Base-by-base conservation (phyloP, 805 yeast species). In the Pichia nanzhaoensis region DNA sequence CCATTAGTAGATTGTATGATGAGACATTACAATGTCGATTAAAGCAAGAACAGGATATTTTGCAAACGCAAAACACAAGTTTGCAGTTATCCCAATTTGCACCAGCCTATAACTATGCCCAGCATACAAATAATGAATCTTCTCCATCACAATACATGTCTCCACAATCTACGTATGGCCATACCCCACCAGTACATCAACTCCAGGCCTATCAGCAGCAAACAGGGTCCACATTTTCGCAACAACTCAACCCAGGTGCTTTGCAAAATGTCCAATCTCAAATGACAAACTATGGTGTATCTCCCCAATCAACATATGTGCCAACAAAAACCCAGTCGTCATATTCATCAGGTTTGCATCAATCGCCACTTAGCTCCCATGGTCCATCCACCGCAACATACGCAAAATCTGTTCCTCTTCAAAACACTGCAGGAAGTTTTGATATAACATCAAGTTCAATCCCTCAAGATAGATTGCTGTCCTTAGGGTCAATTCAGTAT, bases 1-100 rank as follows among this genome's bases (percentile, higher is more conserved):
- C 88, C 5, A 81, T 87, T 28, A 75, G 80, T 57, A 74, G 83
- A 49, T 68, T 83, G n/a, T 89, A 88, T 55, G 95, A 88, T 59
- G 76, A 75, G 48, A 71, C 84, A 41, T 68, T 88, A 48, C 95
- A 89, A 48, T 65, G 69, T 24, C 62, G 80, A 58, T 61, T 73
- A 50, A 49, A 52, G 16, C 64, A 60, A 30, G 56, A 52, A 34
- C 52, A 56, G 27, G 51, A 45, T 22, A 39, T 37, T 39, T 6
- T 42, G 12, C 39, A 45, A 27, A 31, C 36, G 3, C 48, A 45
- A 30, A 12, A 21, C 3, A 32, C 27, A 5, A 14, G 39, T 14
- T n/a, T n/a, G n/a, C n/a, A n/a, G n/a, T n/a, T n/a, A n/a, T n/a
- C n/a, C n/a, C n/a, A n/a, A n/a, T n/a, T n/a, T 17, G 20, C 31